Percentiles rank a stretch among this genome's conserved stretches.
Conservation (phyloP, 495 filamentous ascomycete species). For the Xylaria cubensis region DNA sequence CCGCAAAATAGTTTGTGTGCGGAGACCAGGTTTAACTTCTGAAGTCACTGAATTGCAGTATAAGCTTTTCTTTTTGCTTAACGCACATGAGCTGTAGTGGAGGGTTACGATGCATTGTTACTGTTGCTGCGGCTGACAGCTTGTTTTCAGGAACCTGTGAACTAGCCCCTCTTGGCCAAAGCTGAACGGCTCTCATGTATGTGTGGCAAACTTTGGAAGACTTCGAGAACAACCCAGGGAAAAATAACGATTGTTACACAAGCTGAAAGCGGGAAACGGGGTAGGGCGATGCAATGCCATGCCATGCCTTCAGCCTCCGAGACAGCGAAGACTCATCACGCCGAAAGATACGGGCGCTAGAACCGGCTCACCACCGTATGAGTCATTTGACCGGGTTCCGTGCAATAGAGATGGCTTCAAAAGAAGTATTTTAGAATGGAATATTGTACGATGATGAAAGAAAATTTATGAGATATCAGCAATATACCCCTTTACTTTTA, state of each 20-base stretch:
- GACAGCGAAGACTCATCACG: slow-evolving; percentile 12
- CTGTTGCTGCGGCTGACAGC: slow-evolving; percentile 3
- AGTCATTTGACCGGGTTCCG: slow-evolving; percentile 8
- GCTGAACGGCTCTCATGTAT: not conserved
- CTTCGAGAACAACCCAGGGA: not conserved
- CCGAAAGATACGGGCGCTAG: not conserved
- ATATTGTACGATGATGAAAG: not conserved
- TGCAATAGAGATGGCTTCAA: not conserved
- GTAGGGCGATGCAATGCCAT: not conserved
- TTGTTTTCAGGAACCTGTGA: not conserved
- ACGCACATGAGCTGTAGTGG: not conserved
- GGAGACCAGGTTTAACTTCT: not conserved
- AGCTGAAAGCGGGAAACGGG: not conserved
- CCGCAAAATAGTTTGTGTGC: not conserved
- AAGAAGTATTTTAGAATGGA: not conserved
- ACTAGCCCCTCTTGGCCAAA: not conserved
- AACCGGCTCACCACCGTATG: slow-evolving; percentile 12
- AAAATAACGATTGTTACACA: not conserved
- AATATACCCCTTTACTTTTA: not conserved
- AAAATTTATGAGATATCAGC: not conserved
- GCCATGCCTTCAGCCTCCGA: not conserved
- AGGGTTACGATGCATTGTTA: too few relatives aligned
- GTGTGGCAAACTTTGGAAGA: not conserved
- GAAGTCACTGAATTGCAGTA: not conserved
- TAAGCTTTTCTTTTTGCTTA: not conserved